Base-by-base conservation (phyloP, 768 basidiomycete species). In the Stropharia rugosoannulata region DNA sequence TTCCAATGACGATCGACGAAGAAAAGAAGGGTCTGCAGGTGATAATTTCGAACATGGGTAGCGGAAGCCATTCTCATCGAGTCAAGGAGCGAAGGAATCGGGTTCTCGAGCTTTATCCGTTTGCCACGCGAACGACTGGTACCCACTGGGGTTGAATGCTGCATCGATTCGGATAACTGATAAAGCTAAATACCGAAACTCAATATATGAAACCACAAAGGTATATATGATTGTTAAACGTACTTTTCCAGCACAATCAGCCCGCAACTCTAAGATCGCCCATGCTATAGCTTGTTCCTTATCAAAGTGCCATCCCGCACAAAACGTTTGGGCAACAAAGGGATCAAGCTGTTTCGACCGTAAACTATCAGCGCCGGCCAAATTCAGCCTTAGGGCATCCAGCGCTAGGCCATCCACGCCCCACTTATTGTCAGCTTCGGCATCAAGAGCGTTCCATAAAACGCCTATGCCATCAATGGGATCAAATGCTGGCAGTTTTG, bases 21-120 rank as follows among this genome's bases (percentile, higher is more conserved):
- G 74, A 98, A 97, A 19, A 95, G 81, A 3, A 97, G 75, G 9
- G 86, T 76, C 69, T 97, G 94, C 1, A 96, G 71, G 60, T 80
- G 81, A 72, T 73, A 80, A 58, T 66, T 72, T 62, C 71, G 77
- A 61, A 66, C 61, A 60, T 62, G 71, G 35, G 67, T 65, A 3
- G 68, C 59, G 15, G 54, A 57, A 43, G 70, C 66, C 8, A 66
- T 56, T 51, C 75, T 75, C 56, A 88, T 78, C 10, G 76, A 76
- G 48, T 73, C 62, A 9, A 93, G 73, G 16, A 93, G 70, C 15
- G 75, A 68, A 1, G 73, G 64, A 51, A 93, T 73, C 1, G 90
- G 86, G 59, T 85, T 83, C 58, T 86, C 82, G 11, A 79, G 61
- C 62, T 76, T 81, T 19, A 66, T 58, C 19, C 86, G 80, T 67